Evolutionary conservation across 805 yeast species (phyloP), one percentile per base, ranked within the genome.

Genomic region (Pichia paraexigua): DNA sequence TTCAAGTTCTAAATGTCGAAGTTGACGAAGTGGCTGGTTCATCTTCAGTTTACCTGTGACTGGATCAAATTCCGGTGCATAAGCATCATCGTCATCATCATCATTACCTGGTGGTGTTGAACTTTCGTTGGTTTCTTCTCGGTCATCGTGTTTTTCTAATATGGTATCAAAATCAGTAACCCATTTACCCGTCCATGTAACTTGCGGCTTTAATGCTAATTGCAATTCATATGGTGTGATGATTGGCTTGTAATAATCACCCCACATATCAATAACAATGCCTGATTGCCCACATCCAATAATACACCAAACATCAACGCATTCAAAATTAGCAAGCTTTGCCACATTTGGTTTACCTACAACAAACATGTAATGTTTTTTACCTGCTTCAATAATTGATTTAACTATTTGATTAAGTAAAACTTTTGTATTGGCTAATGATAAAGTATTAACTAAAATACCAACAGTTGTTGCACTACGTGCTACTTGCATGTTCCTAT

Each of bases 311-410:
- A 87, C 77, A 59, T 94, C 98, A 15, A 94, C 79, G n/a, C 81
- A 83, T 56, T 92, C 99, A 64, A 94, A 94, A 65, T 94, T 94
- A 11, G 98, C 99, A 48, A 94, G 72, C 62, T 94, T 94, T 25
- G 99, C 96, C 20, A 94, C 97, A 62, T 94, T 94, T 11, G 98
- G 98, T 66, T 94, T 94, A 12, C 99, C 99, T 5, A 94, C 98
- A 4, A 91, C 98, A 70, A 94, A 90, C 63, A 89, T 78, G 63
- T 94, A 94, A 58, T 87, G 92, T 63, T 94, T 94, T 68, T 94
- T 94, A 2, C 87, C 97, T 0, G 92, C 90, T 4, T 71, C 74
- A 48, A 74, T 77, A 52, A 94, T 79, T 67, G 85, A 76, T 25
- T 71, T 64, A 17, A 80, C 77, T 9, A 90, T 77, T 35, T 73